Base-by-base conservation (phyloP, 2,329 filamentous ascomycete genomes). In the Alternaria burnsii region DNA sequence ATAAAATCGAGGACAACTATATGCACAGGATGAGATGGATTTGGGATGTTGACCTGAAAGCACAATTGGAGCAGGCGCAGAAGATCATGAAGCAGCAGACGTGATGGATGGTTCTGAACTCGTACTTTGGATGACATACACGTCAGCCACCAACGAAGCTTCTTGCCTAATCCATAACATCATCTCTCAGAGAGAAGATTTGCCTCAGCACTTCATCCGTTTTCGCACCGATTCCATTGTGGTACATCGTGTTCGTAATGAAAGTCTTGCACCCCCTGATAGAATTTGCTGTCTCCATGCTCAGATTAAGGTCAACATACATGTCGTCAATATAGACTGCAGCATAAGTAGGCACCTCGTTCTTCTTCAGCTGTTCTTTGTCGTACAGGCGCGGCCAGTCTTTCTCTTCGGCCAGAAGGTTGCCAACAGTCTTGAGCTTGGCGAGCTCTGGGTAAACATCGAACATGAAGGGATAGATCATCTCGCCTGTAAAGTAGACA, bases 391-490 rank as follows among this genome's bases (percentile, higher is more conserved):
- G 80, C 2, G 89, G 86, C 94, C 94, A 97, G 62, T 89, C 85
- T 5, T 84, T 78, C 44, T 86, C 86, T 0, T 82, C 72, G 1
- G 94, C 94, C 26, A 97, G 83, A 22, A 88, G 83, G 9, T 94
- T 82, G 0, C 92, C 93, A 0, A 88, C 89, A 11, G 87, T 82
- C 55, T 85, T 86, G 47, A 98, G 79, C 58, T 87, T 82, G n/a
- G 81, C 81, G 20, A 98, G 86, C 76, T 96, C 93, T 1, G 87
- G 83, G 72, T 92, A 94, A 16, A 89, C 89, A 38, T 93, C 88
- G 68, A 97, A 94, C 84, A 94, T 91, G 78, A 91, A 90, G 1
- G 91, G 90, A 76, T 89, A 97, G 52, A 97, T 87, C 93, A 97
- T 97, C 81, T 98, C 94, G 61, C 94, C 93, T 0, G 92, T 93